Evolutionary conservation across 140 eudicot genomes (phyloP), one percentile per base, ranked within the genome.

Genomic region (Stevia rebaudiana): DNA sequence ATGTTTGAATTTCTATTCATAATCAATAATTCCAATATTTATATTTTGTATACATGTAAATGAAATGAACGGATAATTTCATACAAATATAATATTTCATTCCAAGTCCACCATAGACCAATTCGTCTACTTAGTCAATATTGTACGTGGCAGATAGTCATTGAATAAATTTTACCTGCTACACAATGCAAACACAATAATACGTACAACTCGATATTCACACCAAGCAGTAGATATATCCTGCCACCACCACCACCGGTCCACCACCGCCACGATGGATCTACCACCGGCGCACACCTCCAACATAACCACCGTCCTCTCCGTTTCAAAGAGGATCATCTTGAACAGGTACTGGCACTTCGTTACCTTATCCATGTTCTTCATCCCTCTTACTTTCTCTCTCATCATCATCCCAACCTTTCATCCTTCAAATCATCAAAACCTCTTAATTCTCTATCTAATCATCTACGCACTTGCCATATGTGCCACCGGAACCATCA

Each of bases 361-460:
- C 86, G 22, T 80, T 8, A 76, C 83, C 62, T 85, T 84, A 55
- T 80, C 94, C n/a, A 75, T 87, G 18, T 58, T 87, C 78, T 84
- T 82, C 65, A 68, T 84, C 62, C 95, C 97, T 25, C 65, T 84
- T 41, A 72, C 94, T 4, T 37, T 82, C 74, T 59, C 71, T 15
- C 44, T 79, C 65, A 44, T 68, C 69, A 67, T 74, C 40, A 65
- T 40, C 73, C 83, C 88, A 6, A 67, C 72, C 24, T 80, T 83
- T 69, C 25, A 49, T 65, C 72, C 36, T 35, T 65, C 8, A 63
- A 66, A 17, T 49, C 59, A 42, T 56, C 67, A 60, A 40, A 50
- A 48, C 28, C 54, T 72, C 61, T 51, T 33, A 62, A 21, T 47
- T 23, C 16, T 41, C 54, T 70, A 73, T 42, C 31, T 83, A 18